Conservation (phyloP, 1,139 yeast species). For the Debaryomyces coudertii region DNA sequence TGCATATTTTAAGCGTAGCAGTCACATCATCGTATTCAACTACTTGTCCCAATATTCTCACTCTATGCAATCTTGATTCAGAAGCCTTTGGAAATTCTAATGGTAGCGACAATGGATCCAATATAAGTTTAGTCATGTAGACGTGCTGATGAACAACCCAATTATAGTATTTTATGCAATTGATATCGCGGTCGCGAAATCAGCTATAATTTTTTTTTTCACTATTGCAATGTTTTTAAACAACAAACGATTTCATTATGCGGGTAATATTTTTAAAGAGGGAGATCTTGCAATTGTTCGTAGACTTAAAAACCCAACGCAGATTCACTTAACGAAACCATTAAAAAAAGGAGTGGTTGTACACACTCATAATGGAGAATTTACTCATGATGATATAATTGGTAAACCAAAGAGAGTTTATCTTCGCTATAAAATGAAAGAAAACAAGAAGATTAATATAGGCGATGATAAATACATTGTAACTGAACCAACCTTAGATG, state of each 20-base stretch:
- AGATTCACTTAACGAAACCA: conserved; percentile 7
- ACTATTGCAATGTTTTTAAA: conserved; percentile 5
- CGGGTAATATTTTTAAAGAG: not conserved
- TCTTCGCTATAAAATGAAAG: conserved; percentile 2
- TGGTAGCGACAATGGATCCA: conserved; percentile 30
- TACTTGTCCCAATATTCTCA: conserved; percentile 38
- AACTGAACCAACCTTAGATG: conserved; percentile 4
- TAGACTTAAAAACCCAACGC: conserved; percentile 11
- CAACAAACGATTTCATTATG: not conserved
- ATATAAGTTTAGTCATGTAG: conserved; percentile 32
- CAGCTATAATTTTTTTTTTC: conserved; percentile 3
- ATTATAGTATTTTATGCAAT: not conserved
- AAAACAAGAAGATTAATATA: not conserved
- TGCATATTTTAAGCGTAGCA: conserved; percentile 16
- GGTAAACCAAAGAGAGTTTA: conserved; percentile 7
- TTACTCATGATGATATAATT: conserved; percentile 5
- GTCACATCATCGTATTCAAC: conserved; percentile 19
- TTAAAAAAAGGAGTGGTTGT: not conserved
- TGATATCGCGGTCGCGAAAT: not conserved
- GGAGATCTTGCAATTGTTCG: conserved; percentile 5
- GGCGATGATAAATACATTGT: conserved; percentile 6
- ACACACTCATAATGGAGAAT: conserved; percentile 3
- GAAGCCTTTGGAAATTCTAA: conserved; percentile 29
- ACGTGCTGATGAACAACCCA: not conserved
- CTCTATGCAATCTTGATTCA: conserved; percentile 21